Evolutionary conservation across 495 filamentous ascomycete species (phyloP).

Genomic region (Podospora didyma): DNA sequence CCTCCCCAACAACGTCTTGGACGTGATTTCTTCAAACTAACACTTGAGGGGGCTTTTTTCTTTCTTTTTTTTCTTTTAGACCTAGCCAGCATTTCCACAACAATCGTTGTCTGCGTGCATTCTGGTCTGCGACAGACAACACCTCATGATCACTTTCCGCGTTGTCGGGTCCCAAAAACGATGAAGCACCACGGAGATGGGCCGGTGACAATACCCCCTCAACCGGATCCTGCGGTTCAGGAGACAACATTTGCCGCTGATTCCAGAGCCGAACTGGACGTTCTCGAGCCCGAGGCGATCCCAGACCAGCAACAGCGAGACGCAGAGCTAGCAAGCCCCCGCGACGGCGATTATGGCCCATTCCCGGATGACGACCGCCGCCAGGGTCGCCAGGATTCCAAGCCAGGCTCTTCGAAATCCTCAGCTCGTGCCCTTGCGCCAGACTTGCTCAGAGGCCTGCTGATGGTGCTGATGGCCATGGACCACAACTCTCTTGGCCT

Average conservation of each 20-base stretch:
- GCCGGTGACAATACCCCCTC: constrained; percentile 16
- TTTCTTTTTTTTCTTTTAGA: no score
- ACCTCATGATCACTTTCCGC: no score
- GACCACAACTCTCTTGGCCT: constrained; percentile 28
- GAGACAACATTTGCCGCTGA: constrained; percentile 18
- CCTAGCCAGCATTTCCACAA: no score
- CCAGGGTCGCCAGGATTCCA: background rate
- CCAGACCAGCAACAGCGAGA: background rate
- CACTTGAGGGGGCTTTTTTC: no score
- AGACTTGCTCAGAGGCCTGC: constrained; percentile 30
- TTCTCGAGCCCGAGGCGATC: constrained; percentile 9
- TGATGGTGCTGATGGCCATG: constrained; percentile 31
- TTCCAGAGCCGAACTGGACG: constrained; percentile 1
- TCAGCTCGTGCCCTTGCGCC: constrained; percentile 25
- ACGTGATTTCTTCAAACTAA: no score
- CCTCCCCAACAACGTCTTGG: no score
- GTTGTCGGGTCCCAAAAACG: background rate
- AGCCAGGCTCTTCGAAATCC: constrained; percentile 8
- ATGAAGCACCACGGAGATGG: background rate
- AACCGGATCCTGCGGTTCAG: constrained; percentile 15
- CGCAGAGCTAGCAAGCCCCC: background rate
- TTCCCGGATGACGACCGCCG: background rate
- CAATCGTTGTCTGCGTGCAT: no score
- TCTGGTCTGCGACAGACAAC: no score
- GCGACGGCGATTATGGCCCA: constrained; percentile 2